phyloP scores from a whole-genome alignment of 2,329 filamentous ascomycete genomes.

The Fusarium goolgardi region DNA sequence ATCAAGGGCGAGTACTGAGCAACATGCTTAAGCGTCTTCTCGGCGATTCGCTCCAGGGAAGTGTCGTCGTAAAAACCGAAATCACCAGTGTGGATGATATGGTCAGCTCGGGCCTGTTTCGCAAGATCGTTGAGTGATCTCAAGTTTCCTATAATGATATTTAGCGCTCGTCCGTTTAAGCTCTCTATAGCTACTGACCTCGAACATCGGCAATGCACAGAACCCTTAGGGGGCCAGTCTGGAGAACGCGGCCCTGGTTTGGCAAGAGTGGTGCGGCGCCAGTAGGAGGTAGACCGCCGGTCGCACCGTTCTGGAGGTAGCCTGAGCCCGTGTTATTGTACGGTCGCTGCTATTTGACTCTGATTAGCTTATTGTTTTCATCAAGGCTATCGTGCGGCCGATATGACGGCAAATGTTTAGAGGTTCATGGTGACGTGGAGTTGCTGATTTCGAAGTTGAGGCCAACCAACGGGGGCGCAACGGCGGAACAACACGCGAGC shows the following conservation, averaged over 20 bases:
- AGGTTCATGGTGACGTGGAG: conserved; percentile 24
- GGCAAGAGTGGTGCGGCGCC: conserved; percentile 74
- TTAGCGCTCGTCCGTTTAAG: conserved; percentile 40
- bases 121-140: conserved; percentile 96
- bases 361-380: conserved; percentile 35
- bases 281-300: conserved; percentile 62
- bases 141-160: conserved; percentile 78
- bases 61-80: conserved; percentile 99
- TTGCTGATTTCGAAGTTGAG: conserved; percentile 33
- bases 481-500: conserved; percentile 41
- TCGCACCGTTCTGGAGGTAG: conserved; percentile 73
- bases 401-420: neutral
- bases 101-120: conserved; percentile 92
- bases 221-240: conserved; percentile 73
- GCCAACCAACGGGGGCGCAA: conserved; percentile 37
- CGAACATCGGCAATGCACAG: conserved; percentile 79
- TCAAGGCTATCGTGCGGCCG: neutral
- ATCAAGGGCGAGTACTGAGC: conserved; percentile 98
- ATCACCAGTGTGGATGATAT: conserved; percentile 98
- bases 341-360: conserved; percentile 54
- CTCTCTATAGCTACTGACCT: conserved; percentile 59
- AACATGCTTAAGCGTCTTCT: conserved; percentile 98
- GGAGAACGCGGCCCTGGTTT: conserved; percentile 74
- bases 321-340: conserved; percentile 66
- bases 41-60: conserved; percentile 95